A percentile compares a stretch with the other conserved stretches of the same genome.
phyloP scores from a whole-genome alignment of 176 grass and related monocot genomes.

The Tillandsia fasciculata region DNA sequence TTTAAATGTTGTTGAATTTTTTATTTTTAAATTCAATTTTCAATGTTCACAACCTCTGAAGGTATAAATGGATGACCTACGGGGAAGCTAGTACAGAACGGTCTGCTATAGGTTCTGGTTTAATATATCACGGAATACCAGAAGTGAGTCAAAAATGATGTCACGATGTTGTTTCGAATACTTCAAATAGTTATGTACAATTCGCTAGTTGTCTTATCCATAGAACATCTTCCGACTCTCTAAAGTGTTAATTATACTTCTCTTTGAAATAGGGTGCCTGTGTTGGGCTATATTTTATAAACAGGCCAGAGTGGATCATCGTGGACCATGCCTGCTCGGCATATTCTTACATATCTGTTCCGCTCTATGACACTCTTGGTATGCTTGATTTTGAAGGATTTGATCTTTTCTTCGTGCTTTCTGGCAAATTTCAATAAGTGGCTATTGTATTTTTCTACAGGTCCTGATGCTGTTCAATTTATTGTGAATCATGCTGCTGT shows the following conservation, averaged over 20 bases:
- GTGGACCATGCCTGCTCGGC: constrained; percentile 90
- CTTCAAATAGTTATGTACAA: no score
- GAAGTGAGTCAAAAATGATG: constrained; percentile 37
- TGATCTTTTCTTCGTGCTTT: constrained; percentile 8
- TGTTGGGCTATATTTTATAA: constrained; percentile 95
- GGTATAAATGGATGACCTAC: constrained; percentile 98
- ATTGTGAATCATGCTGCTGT: constrained; percentile 85
- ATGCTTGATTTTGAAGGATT: constrained; percentile 2
- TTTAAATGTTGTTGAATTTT: constrained; percentile 11
- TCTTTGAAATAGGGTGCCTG: constrained; percentile 52
- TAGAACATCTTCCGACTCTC: constrained; percentile 1
- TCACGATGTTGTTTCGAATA: no score
- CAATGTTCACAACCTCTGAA: constrained; percentile 14
- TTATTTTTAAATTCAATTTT: constrained; percentile 9
- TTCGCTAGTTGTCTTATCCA: not conserved
- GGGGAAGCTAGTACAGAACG: constrained; percentile 67
- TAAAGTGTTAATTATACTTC: constrained; percentile 12
- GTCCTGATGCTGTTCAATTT: constrained; percentile 92
- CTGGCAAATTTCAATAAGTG: not conserved
- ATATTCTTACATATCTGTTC: constrained; percentile 81
- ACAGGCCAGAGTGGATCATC: constrained; percentile 85
- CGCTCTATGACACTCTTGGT: constrained; percentile 95
- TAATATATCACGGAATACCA: constrained; percentile 61
- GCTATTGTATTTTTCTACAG: constrained; percentile 35
- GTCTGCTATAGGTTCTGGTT: constrained; percentile 75